These are phyloP conservation scores for Nicotiana otophora DNA, from an alignment of 257 asterid species.

Conservation along the genomic window DNA sequence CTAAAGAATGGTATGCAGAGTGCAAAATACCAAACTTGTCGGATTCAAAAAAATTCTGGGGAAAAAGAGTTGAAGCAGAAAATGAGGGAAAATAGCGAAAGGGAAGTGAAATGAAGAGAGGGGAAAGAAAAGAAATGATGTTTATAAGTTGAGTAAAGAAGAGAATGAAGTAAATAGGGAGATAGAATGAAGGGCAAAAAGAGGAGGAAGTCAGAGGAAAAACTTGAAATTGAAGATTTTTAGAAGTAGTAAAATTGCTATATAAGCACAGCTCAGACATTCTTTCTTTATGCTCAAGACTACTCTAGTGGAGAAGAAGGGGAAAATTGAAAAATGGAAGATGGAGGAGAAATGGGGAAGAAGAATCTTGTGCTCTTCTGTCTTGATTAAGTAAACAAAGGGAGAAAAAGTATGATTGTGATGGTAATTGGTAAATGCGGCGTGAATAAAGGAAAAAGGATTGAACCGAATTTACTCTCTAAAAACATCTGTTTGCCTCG, in stretches of 20 bases:
- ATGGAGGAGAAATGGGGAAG: slow-evolving; percentile 36
- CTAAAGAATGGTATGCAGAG: slow-evolving; percentile 11
- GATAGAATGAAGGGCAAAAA: slow-evolving; percentile 41
- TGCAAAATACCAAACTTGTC: background rate
- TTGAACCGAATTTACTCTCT: background rate
- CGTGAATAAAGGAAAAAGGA: slow-evolving; percentile 56
- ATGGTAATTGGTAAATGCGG: slow-evolving; percentile 51
- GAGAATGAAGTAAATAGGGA: slow-evolving; percentile 50
- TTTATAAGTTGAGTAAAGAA: slow-evolving; percentile 49
- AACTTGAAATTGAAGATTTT: slow-evolving; percentile 32
- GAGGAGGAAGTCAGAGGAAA: slow-evolving; percentile 26
- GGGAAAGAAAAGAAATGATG: slow-evolving; percentile 47
- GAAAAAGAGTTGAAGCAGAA: background rate
- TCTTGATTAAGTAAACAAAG: background rate
- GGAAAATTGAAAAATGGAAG: slow-evolving; percentile 14
- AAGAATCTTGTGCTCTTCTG: slow-evolving; percentile 16
- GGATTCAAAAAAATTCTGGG: background rate
- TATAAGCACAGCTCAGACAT: slow-evolving; percentile 49
- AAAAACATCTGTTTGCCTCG: background rate
- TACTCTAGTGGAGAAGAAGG: background rate
- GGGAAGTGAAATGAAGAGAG: background rate
- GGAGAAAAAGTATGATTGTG: background rate
- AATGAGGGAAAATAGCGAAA: slow-evolving; percentile 35
- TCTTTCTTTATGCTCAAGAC: too few relatives aligned
- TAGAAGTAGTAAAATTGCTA: background rate